Evolutionary conservation across 2,329 filamentous ascomycete species (phyloP).

Genomic region (Tolypocladium album): DNA sequence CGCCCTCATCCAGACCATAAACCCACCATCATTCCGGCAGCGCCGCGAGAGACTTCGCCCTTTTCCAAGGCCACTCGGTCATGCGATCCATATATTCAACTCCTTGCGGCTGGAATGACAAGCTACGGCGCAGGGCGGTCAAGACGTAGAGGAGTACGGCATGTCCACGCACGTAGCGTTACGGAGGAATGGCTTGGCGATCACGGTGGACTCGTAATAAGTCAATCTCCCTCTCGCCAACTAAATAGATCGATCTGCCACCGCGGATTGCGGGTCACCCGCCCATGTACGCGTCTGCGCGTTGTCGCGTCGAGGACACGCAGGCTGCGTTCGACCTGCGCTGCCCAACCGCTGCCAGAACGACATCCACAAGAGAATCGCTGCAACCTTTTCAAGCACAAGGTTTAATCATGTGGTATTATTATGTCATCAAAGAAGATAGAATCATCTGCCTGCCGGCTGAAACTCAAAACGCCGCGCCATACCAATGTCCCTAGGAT

Average conservation of each 20-base stretch:
- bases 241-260: not conserved
- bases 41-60: not conserved
- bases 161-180: no score
- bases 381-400: not conserved
- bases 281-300: not conserved
- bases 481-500: not conserved
- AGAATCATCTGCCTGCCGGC: not conserved
- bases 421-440: not conserved
- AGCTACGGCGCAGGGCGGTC: no score
- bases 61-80: not conserved
- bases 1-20: not conserved
- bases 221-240: not conserved
- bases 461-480: not conserved
- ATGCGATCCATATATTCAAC: not conserved
- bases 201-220: not conserved
- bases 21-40: not conserved
- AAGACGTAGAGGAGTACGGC: no score
- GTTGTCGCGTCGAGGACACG: not conserved
- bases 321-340: not conserved
- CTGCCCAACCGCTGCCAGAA: not conserved
- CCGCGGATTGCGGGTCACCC: not conserved
- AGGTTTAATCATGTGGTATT: slow-evolving; percentile 6
- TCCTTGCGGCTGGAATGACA: not conserved
- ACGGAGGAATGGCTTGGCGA: not conserved
- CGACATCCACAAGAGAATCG: not conserved